A percentile compares a stretch with the other conserved stretches of the same genome.
Evolutionary conservation across 306 rosid genomes (phyloP).

Genomic region (Arachis stenosperma): DNA sequence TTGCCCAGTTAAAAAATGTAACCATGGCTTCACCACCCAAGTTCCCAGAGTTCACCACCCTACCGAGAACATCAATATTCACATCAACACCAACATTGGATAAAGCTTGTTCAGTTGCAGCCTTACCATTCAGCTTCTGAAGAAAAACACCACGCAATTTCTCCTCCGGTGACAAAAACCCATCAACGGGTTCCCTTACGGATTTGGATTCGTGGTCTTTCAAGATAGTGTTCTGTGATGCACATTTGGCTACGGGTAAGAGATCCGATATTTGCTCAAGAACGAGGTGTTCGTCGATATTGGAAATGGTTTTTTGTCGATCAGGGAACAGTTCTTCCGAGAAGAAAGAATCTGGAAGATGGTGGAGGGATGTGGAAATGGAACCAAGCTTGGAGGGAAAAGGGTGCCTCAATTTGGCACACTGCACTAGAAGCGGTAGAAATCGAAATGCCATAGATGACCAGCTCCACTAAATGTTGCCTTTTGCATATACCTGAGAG

Average conservation of each 20-base stretch:
- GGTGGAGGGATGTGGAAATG: constrained; percentile 39
- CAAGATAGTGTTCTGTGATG: constrained; percentile 1
- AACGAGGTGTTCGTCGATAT: constrained; percentile 51
- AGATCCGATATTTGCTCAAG: constrained; percentile 60
- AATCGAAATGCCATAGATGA: constrained; percentile 28
- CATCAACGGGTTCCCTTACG: constrained; percentile 52
- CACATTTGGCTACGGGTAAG: constrained; percentile 36
- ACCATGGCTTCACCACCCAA: constrained; percentile 74
- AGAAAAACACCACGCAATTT: constrained; percentile 82
- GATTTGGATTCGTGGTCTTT: constrained; percentile 10
- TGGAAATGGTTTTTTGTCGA: background rate
- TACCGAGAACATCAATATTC: constrained; percentile 50
- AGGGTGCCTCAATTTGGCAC: constrained; percentile 28
- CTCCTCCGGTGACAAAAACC: constrained; percentile 66
- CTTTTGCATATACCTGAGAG: background rate
- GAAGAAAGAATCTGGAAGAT: constrained; percentile 27
- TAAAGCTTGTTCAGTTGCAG: constrained; percentile 68
- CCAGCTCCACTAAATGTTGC: background rate
- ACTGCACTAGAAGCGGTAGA: background rate
- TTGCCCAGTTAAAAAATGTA: constrained; percentile 77
- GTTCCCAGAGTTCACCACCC: constrained; percentile 63
- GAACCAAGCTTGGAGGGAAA: constrained; percentile 21
- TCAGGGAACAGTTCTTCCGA: background rate
- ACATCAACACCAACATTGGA: constrained; percentile 51
- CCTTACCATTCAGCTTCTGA: constrained; percentile 69